phyloP scores from a whole-genome alignment of 208 protist genomes.

The Crithidia fasciculata region DNA sequence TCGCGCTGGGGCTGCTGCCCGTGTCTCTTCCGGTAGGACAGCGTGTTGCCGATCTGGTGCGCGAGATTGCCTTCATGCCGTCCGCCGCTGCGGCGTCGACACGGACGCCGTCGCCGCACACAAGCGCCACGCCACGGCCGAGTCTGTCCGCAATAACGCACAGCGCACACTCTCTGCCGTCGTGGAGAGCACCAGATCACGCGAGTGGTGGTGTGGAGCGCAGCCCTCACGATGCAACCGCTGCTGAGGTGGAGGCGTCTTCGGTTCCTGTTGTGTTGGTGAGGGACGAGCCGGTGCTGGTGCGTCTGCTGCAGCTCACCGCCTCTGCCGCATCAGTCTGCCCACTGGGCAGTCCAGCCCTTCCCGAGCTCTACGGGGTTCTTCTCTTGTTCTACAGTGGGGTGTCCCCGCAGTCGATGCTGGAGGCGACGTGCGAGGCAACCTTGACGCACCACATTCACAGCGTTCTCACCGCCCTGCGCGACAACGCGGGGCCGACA shows the following conservation, averaged over 20 bases:
- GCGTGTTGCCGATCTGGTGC: slow-evolving; percentile 56
- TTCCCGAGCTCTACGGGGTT: slow-evolving; percentile 58
- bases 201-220: no score
- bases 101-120: not conserved
- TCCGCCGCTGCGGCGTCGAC: not conserved
- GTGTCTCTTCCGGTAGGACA: slow-evolving; percentile 45
- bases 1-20: slow-evolving; percentile 67
- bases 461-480: slow-evolving; percentile 35
- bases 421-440: slow-evolving; percentile 71
- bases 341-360: slow-evolving; percentile 36
- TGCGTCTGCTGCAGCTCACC: slow-evolving; percentile 62
- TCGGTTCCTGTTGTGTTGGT: slow-evolving; percentile 12
- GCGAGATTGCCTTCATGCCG: slow-evolving; percentile 38
- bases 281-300: slow-evolving; percentile 64
- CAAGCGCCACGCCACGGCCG: no score
- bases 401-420: slow-evolving; percentile 47
- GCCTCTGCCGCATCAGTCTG: slow-evolving; percentile 64
- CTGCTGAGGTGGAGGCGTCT: not conserved
- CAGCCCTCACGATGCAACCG: not conserved
- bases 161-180: no score
- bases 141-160: not conserved
- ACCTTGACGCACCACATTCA: slow-evolving; percentile 69
- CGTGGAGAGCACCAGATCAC: no score
- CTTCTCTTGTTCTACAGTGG: slow-evolving; percentile 63
- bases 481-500: slow-evolving; percentile 8